These are phyloP conservation scores for Coemansia sp. DNA, from an alignment of 192 early-diverging fungal genomes.

Conservation along the genomic window DNA sequence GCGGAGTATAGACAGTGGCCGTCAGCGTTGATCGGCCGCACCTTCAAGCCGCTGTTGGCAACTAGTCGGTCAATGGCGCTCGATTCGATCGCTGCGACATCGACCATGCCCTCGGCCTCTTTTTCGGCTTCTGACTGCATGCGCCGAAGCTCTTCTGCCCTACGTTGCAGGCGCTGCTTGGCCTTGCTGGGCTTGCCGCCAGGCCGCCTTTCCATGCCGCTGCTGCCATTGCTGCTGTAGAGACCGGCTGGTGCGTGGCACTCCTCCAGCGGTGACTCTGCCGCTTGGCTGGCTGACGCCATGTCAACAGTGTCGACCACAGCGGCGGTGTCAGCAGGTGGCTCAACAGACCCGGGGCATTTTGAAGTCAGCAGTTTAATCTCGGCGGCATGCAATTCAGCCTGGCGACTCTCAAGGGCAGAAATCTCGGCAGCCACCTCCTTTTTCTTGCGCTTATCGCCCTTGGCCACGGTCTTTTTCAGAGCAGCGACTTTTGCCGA, in stretches of 20 bases:
- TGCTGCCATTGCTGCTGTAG: neutral
- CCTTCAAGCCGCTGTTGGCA: conserved; percentile 52
- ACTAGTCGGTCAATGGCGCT: conserved; percentile 62
- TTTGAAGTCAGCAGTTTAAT: conserved; percentile 28
- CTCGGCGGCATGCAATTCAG: conserved; percentile 60
- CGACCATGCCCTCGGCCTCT: conserved; percentile 70
- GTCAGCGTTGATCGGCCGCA: conserved; percentile 76
- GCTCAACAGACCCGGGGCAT: neutral
- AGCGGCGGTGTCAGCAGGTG: neutral
- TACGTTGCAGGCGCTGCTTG: conserved; percentile 58
- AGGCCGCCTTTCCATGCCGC: conserved; percentile 17
- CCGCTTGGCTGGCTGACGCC: conserved; percentile 13
- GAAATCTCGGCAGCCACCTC: conserved; percentile 69
- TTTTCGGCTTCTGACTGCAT: conserved; percentile 67
- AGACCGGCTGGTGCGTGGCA: neutral
- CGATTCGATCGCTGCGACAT: conserved; percentile 70
- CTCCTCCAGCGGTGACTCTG: no score
- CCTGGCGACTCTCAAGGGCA: conserved; percentile 59
- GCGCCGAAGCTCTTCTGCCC: conserved; percentile 66
- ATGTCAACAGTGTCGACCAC: no score
- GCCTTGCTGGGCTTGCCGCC: conserved; percentile 55
- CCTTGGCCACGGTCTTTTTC: conserved; percentile 73
- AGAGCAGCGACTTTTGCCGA: conserved; percentile 61
- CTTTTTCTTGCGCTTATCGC: conserved; percentile 86
- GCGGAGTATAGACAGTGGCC: conserved; percentile 96